These are phyloP conservation scores for Stellera chamaejasme DNA, from an alignment of 345 rosid genomes.

Conservation along the genomic window DNA sequence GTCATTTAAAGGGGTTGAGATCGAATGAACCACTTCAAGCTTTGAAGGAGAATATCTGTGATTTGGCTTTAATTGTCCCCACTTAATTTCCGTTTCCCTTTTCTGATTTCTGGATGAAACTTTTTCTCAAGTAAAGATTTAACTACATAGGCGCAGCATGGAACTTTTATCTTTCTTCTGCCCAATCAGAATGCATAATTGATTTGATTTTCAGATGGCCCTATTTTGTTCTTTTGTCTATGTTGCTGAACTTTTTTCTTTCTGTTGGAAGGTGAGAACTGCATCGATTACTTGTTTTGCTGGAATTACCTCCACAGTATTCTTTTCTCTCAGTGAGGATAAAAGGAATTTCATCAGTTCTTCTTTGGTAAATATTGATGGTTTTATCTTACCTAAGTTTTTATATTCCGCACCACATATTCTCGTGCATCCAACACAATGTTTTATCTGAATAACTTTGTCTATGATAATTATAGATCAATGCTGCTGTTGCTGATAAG, in stretches of 20 bases:
- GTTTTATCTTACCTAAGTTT: conserved; percentile 6
- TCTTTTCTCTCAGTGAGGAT: conserved; percentile 45
- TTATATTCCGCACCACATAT: conserved; percentile 6
- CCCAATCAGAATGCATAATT: too few relatives aligned
- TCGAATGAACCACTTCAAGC: too few relatives aligned
- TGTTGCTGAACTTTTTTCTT: conserved; percentile 8
- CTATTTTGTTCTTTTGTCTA: background rate
- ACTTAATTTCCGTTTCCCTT: too few relatives aligned
- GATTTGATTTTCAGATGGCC: too few relatives aligned
- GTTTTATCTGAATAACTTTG: conserved; percentile 9
- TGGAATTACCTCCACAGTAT: conserved; percentile 77
- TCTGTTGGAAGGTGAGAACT: conserved; percentile 62
- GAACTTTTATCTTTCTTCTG: too few relatives aligned
- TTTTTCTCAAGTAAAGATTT: too few relatives aligned
- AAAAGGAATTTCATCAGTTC: conserved; percentile 58
- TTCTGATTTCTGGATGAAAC: too few relatives aligned
- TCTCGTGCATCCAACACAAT: background rate
- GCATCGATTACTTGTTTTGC: conserved; percentile 88
- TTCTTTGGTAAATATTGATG: conserved; percentile 47
- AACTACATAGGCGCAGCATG: too few relatives aligned
- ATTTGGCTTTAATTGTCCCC: too few relatives aligned
- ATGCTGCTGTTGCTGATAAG: conserved; percentile 57
- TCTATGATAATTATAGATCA: conserved; percentile 33
- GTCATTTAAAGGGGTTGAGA: too few relatives aligned
- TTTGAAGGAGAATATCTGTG: too few relatives aligned